Conservation (phyloP, 805 yeast species). For the Wickerhamomyces silvicola region DNA sequence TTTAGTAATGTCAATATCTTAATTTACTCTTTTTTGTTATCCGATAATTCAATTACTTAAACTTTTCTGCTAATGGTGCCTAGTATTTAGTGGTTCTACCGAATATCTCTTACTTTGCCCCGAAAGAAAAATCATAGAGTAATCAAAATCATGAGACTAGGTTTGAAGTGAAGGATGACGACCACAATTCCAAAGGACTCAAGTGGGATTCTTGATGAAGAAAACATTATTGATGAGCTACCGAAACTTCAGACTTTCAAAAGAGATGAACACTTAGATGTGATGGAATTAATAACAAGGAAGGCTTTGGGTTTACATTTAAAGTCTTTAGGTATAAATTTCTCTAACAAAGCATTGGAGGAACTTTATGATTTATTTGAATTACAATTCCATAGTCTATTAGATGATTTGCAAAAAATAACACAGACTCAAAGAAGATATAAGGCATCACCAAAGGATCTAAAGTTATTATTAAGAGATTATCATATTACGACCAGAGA, state of each 20-base stretch:
- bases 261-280: conserved; percentile 9
- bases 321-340: conserved; percentile 25
- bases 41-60: too few species aligned
- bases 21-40: too few species aligned
- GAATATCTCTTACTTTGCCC: too few species aligned
- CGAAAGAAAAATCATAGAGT: too few species aligned
- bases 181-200: too few species aligned
- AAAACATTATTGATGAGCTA: neutral
- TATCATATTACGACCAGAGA: conserved; percentile 35
- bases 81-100: too few species aligned
- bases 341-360: conserved; percentile 30
- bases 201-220: conserved; percentile 6
- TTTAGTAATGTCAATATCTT: too few species aligned
- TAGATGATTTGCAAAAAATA: conserved; percentile 38
- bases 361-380: conserved; percentile 30
- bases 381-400: conserved; percentile 31
- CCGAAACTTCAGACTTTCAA: neutral
- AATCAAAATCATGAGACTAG: too few species aligned
- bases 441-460: conserved; percentile 46
- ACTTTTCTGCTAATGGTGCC: too few species aligned
- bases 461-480: conserved; percentile 37
- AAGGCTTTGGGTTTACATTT: conserved; percentile 33
- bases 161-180: too few species aligned
- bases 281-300: conserved; percentile 26
- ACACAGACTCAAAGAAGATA: conserved; percentile 57